phyloP scores from a whole-genome alignment of 805 yeast species.

The Saccharomycopsis babjevae region DNA sequence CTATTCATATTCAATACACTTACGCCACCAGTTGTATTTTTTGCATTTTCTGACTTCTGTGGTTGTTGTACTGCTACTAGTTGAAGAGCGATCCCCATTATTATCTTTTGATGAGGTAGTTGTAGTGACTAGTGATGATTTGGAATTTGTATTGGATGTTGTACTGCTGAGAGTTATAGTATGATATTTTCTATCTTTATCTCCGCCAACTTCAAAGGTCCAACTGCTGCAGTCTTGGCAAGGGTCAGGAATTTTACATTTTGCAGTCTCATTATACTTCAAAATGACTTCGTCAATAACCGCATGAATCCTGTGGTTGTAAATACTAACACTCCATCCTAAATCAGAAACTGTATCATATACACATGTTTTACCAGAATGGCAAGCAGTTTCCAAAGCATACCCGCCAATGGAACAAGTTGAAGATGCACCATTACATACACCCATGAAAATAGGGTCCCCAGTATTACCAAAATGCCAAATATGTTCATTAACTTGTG shows the following conservation, averaged over 20 bases:
- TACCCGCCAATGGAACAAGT: conserved; percentile 87
- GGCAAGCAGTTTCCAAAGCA: conserved; percentile 95
- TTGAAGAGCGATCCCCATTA: not conserved
- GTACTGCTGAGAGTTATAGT: conserved; percentile 25
- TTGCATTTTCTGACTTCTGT: conserved; percentile 23
- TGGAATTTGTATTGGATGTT: conserved; percentile 28
- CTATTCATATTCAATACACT: conserved; percentile 35
- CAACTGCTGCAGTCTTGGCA: conserved; percentile 88
- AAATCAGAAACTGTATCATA: conserved; percentile 83
- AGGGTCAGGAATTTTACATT: conserved; percentile 65
- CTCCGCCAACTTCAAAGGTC: conserved; percentile 50
- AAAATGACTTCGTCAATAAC: conserved; percentile 74
- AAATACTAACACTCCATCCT: conserved; percentile 85
- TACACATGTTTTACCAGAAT: conserved; percentile 76
- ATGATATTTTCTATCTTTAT: conserved; percentile 21
- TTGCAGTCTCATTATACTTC: conserved; percentile 67
- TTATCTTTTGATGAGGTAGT: conserved; percentile 8
- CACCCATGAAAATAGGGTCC: conserved; percentile 94
- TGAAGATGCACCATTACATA: conserved; percentile 88
- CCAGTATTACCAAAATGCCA: conserved; percentile 98
- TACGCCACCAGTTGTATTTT: conserved; percentile 44
- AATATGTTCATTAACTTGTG: conserved; percentile 64
- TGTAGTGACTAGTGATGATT: conserved; percentile 16
- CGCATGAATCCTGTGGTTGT: conserved; percentile 83
- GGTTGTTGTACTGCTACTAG: conserved; percentile 15